Percentiles rank a stretch among this genome's conserved stretches.
These are phyloP conservation scores for Zymoseptoria brevis DNA, from an alignment of 2,329 filamentous ascomycete species.

Conservation along the genomic window DNA sequence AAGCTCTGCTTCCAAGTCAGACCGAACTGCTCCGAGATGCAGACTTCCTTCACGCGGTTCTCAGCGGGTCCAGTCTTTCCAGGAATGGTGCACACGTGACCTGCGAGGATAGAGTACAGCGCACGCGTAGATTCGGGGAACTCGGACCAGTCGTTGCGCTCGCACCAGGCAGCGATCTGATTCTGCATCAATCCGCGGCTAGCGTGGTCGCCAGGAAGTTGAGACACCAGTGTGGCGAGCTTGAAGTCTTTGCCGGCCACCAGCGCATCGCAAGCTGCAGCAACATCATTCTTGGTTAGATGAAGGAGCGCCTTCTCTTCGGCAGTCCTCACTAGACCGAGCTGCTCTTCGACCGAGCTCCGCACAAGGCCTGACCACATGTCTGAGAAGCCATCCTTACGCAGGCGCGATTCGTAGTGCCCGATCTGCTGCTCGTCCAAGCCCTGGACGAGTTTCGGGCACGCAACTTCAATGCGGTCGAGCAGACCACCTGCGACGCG, in stretches of 20 bases:
- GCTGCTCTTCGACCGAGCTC: slow-evolving; percentile 34
- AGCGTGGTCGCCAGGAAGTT: slow-evolving; percentile 65
- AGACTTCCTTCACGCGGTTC: slow-evolving; percentile 71
- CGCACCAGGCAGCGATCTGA: slow-evolving; percentile 78
- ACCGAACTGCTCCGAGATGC: slow-evolving; percentile 73
- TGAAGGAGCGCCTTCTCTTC: slow-evolving; percentile 81
- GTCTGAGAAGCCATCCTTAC: slow-evolving; percentile 56
- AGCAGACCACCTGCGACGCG: slow-evolving; percentile 80
- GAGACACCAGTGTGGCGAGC: slow-evolving; percentile 73
- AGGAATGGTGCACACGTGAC: slow-evolving; percentile 76
- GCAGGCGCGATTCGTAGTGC: slow-evolving; percentile 32
- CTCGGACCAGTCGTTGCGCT: slow-evolving; percentile 76
- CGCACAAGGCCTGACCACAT: slow-evolving; percentile 51
- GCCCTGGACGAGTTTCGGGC: slow-evolving; percentile 18
- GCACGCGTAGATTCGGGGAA: slow-evolving; percentile 77
- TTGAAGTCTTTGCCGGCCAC: slow-evolving; percentile 69
- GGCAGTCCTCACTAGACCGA: slow-evolving; percentile 52
- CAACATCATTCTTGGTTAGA: slow-evolving; percentile 68
- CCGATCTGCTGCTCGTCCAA: slow-evolving; percentile 37
- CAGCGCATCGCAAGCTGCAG: slow-evolving; percentile 75
- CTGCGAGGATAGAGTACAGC: slow-evolving; percentile 80
- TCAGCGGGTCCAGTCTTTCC: slow-evolving; percentile 71
- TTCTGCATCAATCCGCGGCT: slow-evolving; percentile 66
- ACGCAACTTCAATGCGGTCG: slow-evolving; percentile 48
- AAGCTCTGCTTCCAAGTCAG: slow-evolving; percentile 93